Evolutionary conservation across 148 eudicot genomes (phyloP).

Genomic region (Vaccinium vitisidaea): DNA sequence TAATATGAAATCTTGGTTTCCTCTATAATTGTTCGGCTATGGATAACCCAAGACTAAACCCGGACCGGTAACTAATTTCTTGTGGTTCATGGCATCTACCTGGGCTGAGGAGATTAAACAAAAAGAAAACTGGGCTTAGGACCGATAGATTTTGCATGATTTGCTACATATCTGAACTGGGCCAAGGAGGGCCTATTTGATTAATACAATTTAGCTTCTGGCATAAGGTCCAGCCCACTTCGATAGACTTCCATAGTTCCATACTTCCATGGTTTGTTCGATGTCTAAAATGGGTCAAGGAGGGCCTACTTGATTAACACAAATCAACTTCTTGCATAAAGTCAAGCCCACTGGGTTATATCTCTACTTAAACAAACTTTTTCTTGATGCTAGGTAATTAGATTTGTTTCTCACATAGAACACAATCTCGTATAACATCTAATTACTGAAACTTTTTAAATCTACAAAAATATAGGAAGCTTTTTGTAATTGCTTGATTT

Average conservation of each 20-base stretch:
- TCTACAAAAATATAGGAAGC: not conserved
- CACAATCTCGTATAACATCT: too few relatives aligned
- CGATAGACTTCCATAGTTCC: too few relatives aligned
- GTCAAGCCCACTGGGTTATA: not conserved
- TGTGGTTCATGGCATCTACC: not conserved
- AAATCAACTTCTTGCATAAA: not conserved
- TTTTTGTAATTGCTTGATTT: too few relatives aligned
- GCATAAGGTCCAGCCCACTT: not conserved
- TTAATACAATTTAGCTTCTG: not conserved
- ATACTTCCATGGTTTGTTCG: too few relatives aligned
- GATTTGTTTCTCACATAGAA: too few relatives aligned
- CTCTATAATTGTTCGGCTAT: not conserved
- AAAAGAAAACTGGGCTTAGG: not conserved
- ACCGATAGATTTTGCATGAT: not conserved
- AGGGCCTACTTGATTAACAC: not conserved
- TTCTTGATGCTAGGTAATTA: too few relatives aligned
- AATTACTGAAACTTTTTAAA: not conserved
- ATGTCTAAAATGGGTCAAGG: not conserved
- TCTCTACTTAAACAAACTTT: not conserved
- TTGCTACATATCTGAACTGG: not conserved
- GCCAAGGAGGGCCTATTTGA: not conserved
- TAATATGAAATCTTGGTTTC: too few relatives aligned
- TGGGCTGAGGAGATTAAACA: not conserved
- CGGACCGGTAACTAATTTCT: not conserved
- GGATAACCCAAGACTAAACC: not conserved